Conservation (phyloP, 371 early-diverging fungal genomes). For the Entomophthora muscae region DNA sequence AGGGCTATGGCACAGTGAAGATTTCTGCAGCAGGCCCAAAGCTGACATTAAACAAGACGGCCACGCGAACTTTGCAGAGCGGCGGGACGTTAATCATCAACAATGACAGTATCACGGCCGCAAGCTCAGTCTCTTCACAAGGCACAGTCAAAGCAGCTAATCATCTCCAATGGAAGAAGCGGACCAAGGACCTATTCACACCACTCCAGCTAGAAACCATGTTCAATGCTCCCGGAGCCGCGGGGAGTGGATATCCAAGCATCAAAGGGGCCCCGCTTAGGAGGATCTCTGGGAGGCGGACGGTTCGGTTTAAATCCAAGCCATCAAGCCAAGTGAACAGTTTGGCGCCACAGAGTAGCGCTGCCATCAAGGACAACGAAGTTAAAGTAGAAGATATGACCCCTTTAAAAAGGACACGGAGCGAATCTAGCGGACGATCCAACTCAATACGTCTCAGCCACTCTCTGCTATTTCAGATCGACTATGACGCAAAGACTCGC, state of each 20-base stretch:
- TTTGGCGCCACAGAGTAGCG: neutral
- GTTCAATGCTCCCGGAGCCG: neutral
- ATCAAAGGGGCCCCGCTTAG: neutral
- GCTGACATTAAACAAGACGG: neutral
- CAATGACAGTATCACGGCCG: neutral
- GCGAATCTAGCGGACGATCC: neutral
- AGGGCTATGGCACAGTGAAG: slow-evolving; percentile 3
- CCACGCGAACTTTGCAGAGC: neutral
- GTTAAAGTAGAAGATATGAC: neutral
- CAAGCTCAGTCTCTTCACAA: neutral
- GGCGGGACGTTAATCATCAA: neutral
- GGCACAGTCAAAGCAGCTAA: neutral
- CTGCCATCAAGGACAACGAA: neutral
- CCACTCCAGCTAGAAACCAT: slow-evolving; percentile 1
- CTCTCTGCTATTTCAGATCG: neutral
- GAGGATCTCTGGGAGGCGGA: neutral
- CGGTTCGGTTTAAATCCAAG: neutral
- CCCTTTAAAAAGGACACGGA: neutral
- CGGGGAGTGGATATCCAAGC: neutral
- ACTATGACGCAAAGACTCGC: neutral
- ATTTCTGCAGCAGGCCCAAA: neutral
- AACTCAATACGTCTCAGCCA: neutral
- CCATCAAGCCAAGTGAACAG: neutral
- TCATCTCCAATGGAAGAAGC: neutral
- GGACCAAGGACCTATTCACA: neutral